Percentiles rank a stretch among this genome's conserved stretches.
phyloP scores from a whole-genome alignment of 352 stramenopile genomes.

The Elongisporangium prolatum region DNA sequence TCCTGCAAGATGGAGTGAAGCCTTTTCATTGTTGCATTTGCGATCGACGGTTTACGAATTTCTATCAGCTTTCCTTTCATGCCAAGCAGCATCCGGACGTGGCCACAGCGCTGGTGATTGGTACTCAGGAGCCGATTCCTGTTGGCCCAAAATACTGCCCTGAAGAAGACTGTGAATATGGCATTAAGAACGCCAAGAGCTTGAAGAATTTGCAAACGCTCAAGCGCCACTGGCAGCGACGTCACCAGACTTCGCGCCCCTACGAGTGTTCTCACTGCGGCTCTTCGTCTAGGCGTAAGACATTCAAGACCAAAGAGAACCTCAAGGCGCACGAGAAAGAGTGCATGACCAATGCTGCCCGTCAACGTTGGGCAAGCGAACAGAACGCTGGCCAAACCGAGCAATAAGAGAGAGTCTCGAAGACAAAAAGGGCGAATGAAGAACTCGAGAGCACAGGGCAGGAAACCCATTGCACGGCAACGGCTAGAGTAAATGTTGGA shows the following conservation, averaged over 20 bases:
- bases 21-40: constrained; percentile 61
- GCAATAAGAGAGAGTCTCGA: background rate
- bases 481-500: background rate
- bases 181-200: constrained; percentile 29
- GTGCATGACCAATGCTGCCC: constrained; percentile 13
- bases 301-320: constrained; percentile 71
- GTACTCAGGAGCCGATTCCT: constrained; percentile 33
- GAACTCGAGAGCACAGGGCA: background rate
- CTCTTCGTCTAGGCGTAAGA: constrained; percentile 26
- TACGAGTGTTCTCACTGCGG: constrained; percentile 45
- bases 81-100: constrained; percentile 46
- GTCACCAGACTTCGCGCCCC: constrained; percentile 46
- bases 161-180: constrained; percentile 49
- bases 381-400: background rate
- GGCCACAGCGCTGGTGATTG: constrained; percentile 25
- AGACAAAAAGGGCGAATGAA: background rate
- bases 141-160: constrained; percentile 62
- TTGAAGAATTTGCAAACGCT: constrained; percentile 65
- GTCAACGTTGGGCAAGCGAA: background rate
- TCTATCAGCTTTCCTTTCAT: constrained; percentile 70
- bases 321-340: constrained; percentile 69
- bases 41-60: constrained; percentile 52
- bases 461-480: background rate
- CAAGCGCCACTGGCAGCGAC: constrained; percentile 70
- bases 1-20: constrained; percentile 58